Evolutionary conservation across 2,329 filamentous ascomycete species (phyloP), one percentile per base, ranked within the genome.

Genomic region (Bipolaris oryzae): DNA sequence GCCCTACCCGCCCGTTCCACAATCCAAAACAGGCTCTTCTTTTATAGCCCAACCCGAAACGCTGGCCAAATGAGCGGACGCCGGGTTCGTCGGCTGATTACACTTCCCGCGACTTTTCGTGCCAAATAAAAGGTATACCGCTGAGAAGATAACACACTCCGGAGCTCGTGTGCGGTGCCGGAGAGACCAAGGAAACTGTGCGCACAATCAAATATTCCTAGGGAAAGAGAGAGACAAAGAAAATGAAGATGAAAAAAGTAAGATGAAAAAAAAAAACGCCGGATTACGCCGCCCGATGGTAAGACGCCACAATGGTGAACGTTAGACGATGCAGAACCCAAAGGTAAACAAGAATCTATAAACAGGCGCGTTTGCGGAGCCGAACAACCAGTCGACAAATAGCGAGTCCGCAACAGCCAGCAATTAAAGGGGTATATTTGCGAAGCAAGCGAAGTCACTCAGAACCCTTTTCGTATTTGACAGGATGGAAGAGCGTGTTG

Each of bases 401-500:
- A 58, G 60, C 33, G 49, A 51, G 55, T 63, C 60, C 58, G 52
- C 62, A 38, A 37, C 43, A 45, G 57, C 43, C 47, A 53, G 41
- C 53, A 43, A 70, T 70, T 69, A 70, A 69, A 71, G 60, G 56
- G 58, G 61, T 69, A 62, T 53, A 58, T 61, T 63, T 62, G 62
- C 53, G 50, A 53, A 63, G 39, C 48, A 25, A 51, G 49, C 21
- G 28, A 47, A 48, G 53, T 74, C 64, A 75, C 50, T 74, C 72
- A 7, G 71, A 75, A 15, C 77, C 76, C 47, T 71, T 71, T 62
- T 82, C 80, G 51, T 76, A 73, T 69, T 82, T 82, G 65, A 82
- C 76, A 5, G 80, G 80, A 63, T 82, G 80, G 66, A 79, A 78
- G 37, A 82, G 69, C 20, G 72, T 77, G 21, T 75, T 72, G 54